phyloP scores from a whole-genome alignment of 495 filamentous ascomycete genomes.

The Tuber borchii region DNA sequence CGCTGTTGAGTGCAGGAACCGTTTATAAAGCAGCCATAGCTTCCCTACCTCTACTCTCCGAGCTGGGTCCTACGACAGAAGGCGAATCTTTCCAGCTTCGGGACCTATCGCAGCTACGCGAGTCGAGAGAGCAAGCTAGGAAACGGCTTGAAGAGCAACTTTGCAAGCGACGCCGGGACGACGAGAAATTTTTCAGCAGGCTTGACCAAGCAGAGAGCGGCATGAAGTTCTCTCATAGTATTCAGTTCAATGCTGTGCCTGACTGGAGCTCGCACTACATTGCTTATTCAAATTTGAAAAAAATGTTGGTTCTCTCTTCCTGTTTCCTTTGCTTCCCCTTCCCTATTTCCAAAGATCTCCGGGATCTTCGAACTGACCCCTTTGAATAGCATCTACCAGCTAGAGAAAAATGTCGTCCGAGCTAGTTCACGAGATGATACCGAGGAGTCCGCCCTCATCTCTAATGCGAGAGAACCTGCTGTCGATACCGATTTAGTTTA shows the following conservation, averaged over 20 bases:
- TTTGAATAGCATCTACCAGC: conserved; percentile 72
- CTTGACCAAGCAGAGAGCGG: conserved; percentile 60
- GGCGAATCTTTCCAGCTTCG: conserved; percentile 36
- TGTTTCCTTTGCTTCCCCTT: conserved; percentile 6
- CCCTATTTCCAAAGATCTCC: neutral
- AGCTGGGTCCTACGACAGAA: conserved; percentile 17
- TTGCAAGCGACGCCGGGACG: conserved; percentile 32
- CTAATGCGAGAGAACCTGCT: conserved; percentile 42
- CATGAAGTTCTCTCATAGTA: conserved; percentile 99
- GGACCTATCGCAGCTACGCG: conserved; percentile 25
- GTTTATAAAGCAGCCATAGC: conserved; percentile 34
- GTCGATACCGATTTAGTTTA: conserved; percentile 73
- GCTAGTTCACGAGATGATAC: conserved; percentile 53
- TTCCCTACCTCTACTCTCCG: conserved; percentile 26
- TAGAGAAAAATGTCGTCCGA: conserved; percentile 71
- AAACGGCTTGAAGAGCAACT: conserved; percentile 14
- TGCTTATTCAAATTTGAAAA: conserved; percentile 96
- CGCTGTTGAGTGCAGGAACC: conserved; percentile 29
- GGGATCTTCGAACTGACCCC: conserved; percentile 13
- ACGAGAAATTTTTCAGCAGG: conserved; percentile 46
- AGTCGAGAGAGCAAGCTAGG: conserved; percentile 13
- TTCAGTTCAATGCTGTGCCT: conserved; percentile 98
- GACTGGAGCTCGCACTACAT: conserved; percentile 99
- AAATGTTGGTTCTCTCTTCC: conserved; percentile 63
- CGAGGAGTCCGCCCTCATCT: conserved; percentile 78